Base-by-base conservation (phyloP, 2,329 filamentous ascomycete genomes). In the Magnaporthales sp. region DNA sequence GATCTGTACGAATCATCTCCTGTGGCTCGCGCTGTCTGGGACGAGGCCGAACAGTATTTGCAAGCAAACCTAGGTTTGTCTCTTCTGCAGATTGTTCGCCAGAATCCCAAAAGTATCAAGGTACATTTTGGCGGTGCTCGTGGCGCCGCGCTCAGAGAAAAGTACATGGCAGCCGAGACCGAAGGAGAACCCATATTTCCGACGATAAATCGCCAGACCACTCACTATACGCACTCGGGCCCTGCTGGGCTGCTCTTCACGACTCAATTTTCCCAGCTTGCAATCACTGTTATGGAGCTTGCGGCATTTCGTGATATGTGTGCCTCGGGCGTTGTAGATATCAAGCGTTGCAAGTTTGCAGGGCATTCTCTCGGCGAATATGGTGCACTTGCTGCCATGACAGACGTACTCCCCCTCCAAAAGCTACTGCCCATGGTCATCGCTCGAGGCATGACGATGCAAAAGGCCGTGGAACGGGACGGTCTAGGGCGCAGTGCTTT, bases 71-170 rank as follows among this genome's bases (percentile, higher is more conserved):
- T 30, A 10, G 62, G 62, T 7, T n/a, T 63, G 2, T 63, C 62
- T 1, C 8, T 63, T 19, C 62, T 63, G 15, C 19, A 79, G 13
- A 78, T 80, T 60, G 77, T 80, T 3, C 67, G 71, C 9, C 70
- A 75, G 9, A 76, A 80, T 65, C 78, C 78, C 1, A 79, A 77
- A 38, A 67, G 70, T 26, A 68, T 79, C 3, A 77, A 72, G 0
- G 71, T 80, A 15, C 70, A 75, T 66, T 80, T 80, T 62, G 74
- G 77, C 30, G 78, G 78, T 27, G 67, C 66, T 2, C 71, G 72
- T 8, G 77, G 77, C 8, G 69, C 69, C 7, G 64, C 66, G 10
- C 73, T 79, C 13, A 71, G 77, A 19, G 63, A 74, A 31, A 66
- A 62, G 8, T 66, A 65, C 19, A 51, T 64, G 62, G 32, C 31